phyloP scores from a whole-genome alignment of 176 grass and related monocot species.

The Musa beccarii region DNA sequence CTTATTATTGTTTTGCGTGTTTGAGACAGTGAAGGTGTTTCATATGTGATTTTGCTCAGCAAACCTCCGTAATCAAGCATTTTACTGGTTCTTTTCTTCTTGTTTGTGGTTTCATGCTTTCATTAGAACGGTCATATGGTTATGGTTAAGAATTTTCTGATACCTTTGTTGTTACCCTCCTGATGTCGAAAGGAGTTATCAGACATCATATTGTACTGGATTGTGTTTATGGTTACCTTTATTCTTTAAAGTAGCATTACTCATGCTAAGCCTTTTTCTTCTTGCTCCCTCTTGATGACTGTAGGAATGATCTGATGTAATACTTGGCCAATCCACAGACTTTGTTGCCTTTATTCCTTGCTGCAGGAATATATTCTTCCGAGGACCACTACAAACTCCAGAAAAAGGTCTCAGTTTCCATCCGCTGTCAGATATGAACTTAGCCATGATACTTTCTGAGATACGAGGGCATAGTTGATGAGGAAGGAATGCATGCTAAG shows the following conservation, averaged over 20 bases:
- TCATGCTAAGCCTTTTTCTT: background rate
- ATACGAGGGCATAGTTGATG: too few species aligned
- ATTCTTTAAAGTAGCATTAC: background rate
- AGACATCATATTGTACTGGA: background rate
- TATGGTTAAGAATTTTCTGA: background rate
- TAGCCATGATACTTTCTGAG: background rate
- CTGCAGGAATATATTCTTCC: background rate
- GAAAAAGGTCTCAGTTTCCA: background rate
- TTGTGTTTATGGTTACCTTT: background rate
- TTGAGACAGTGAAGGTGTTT: too few species aligned
- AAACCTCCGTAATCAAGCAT: too few species aligned
- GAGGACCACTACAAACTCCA: background rate
- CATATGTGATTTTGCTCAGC: too few species aligned
- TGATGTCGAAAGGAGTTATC: background rate
- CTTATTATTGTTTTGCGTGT: too few species aligned
- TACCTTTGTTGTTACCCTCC: background rate
- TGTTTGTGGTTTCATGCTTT: background rate
- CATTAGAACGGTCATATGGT: background rate
- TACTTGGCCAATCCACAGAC: background rate
- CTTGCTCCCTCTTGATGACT: background rate
- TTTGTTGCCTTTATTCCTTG: conserved; percentile 11
- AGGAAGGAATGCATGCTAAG: too few species aligned
- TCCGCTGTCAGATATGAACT: background rate
- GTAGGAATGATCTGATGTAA: background rate
- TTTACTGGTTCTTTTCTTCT: background rate